Evolutionary conservation across 2,329 filamentous ascomycete genomes (phyloP).

Genomic region (Rhinocladiella similis): DNA sequence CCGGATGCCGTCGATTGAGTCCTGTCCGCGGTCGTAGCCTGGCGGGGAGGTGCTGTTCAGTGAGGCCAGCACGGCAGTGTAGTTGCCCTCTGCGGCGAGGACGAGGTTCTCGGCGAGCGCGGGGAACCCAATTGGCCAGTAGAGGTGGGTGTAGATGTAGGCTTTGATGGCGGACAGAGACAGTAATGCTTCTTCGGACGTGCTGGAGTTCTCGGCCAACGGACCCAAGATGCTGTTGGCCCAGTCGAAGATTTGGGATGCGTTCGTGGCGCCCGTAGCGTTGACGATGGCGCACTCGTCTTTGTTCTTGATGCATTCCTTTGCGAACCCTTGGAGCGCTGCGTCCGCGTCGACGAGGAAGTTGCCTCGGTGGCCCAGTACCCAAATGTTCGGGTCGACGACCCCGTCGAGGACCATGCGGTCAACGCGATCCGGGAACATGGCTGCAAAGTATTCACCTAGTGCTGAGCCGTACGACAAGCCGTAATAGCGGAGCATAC

Average conservation of each 20-base stretch:
- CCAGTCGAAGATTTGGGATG: constrained; percentile 7
- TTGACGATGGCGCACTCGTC: constrained; percentile 2
- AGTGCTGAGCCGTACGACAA: constrained; percentile 35
- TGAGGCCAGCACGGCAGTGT: neutral
- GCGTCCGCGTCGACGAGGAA: constrained; percentile 7
- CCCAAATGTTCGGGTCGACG: constrained; percentile 10
- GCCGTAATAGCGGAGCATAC: constrained; percentile 34
- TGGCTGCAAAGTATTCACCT: constrained; percentile 37
- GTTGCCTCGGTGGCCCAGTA: constrained; percentile 1
- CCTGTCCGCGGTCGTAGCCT: neutral
- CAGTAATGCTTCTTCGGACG: neutral
- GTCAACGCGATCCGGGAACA: constrained; percentile 41
- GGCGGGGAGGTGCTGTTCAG: neutral
- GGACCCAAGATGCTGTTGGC: constrained; percentile 2
- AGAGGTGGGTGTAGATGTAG: neutral
- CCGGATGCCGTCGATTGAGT: constrained; percentile 13
- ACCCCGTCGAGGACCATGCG: constrained; percentile 37
- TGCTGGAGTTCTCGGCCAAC: constrained; percentile 1
- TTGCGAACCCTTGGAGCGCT: constrained; percentile 2
- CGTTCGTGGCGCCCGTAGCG: neutral
- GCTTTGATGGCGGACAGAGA: neutral
- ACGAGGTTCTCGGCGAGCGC: constrained; percentile 1
- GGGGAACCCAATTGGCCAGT: constrained; percentile 7
- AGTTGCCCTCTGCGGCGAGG: neutral
- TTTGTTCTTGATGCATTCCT: constrained; percentile 3